These are phyloP conservation scores for Iberis amara DNA, from an alignment of 441 rosid genomes.

Conservation along the genomic window DNA sequence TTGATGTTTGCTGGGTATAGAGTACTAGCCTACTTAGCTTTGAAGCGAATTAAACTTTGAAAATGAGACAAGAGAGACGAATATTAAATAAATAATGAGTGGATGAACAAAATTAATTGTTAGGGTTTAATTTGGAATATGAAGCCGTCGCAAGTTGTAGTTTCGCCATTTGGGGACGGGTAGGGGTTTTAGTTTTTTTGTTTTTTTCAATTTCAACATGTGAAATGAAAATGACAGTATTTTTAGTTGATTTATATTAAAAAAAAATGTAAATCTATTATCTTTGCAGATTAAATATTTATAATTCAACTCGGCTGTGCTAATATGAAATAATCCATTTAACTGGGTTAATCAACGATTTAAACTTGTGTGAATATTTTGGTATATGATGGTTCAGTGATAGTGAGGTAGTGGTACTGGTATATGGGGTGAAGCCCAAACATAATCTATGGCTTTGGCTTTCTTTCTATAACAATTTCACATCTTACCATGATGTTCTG, in stretches of 20 bases:
- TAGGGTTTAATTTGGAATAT: conserved; percentile 13
- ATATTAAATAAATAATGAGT: conserved; percentile 25
- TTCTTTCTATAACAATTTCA: no score
- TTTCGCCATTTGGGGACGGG: conserved; percentile 8
- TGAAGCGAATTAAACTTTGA: conserved; percentile 50
- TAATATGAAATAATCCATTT: no score
- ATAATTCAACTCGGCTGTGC: no score
- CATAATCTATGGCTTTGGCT: no score
- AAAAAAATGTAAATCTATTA: background rate
- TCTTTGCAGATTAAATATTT: no score
- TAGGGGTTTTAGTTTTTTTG: conserved; percentile 12
- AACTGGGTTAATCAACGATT: no score
- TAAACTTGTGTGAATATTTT: no score
- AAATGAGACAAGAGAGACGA: background rate
- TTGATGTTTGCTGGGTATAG: conserved; percentile 79
- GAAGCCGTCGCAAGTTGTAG: background rate
- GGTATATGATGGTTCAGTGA: no score
- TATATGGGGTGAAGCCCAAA: no score
- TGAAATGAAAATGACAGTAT: conserved; percentile 17
- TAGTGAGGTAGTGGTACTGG: no score
- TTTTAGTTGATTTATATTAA: conserved; percentile 15
- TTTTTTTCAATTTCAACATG: conserved; percentile 22
- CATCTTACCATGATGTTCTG: no score
- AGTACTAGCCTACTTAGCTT: conserved; percentile 67
- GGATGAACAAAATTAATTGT: conserved; percentile 24